Evolutionary conservation across 2,329 filamentous ascomycete species (phyloP), one percentile per base, ranked within the genome.

Genomic region (Ophiocordyceps camponoti-leonardi): DNA sequence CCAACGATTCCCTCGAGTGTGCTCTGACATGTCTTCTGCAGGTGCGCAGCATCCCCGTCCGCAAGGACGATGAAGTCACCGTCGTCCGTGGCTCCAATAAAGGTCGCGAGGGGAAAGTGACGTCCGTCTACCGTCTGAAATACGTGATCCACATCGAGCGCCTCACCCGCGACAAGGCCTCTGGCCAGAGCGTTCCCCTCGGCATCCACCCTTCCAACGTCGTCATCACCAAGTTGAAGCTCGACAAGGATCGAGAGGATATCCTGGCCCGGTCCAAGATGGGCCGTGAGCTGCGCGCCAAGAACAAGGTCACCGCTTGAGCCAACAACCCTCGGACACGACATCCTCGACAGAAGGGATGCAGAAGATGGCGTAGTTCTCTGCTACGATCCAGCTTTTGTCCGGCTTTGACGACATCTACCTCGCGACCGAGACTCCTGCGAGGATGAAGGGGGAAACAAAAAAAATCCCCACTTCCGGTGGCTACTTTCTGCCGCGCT

Each of bases 71-170:
- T 72, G 86, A 94, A 73, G 87, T 96, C 66, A 76, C 75, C 65
- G 83, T 98, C 62, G 82, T 90, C 66, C 88, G 92, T 59, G 92
- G 92, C 62, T 73, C 75, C 72, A 84, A 94, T 79, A 96, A 96
- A 79, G 92, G 90, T 66, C 86, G 87, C 63, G 90, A 96, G 77
- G 92, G 92, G 76, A 96, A 96, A 78, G 77, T 98, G 72, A 88
- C 82, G 61, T 86, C 85, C 62, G 90, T 96, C 68, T 98, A 94
- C 83, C 86, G 87, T 69, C 83, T 94, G 64, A 96, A 96, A 74
- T 98, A 92, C 73, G 77, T 87, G 65, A 82, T 98, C 66, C 90
- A 96, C 81, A 70, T 98, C 68, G 90, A 95, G 80, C 86, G 90
- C 62, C 82, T 98, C 67, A 81, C 81, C 69, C 86, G 88, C 66